Conservation (phyloP, 345 rosid species). For the Euphorbia tirucalli region DNA sequence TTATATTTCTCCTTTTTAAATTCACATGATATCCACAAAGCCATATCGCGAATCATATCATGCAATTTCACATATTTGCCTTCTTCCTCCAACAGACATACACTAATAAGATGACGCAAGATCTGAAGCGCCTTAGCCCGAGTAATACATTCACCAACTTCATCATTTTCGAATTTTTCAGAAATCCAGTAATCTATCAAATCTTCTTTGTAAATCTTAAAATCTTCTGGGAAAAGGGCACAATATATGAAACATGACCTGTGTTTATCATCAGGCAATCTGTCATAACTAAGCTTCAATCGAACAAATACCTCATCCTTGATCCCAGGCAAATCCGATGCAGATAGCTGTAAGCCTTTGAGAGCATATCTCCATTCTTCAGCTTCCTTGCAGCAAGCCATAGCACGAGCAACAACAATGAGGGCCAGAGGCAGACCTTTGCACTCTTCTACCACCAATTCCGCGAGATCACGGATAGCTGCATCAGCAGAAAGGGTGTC, state of each 20-base stretch:
- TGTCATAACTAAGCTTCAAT: constrained; percentile 14
- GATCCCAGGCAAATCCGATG: constrained; percentile 1
- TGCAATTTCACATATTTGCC: constrained; percentile 28
- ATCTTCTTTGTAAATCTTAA: background rate
- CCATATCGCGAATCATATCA: constrained; percentile 38
- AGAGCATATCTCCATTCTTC: constrained; percentile 18
- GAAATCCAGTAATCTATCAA: constrained; percentile 19
- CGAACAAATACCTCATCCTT: background rate
- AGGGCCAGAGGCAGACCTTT: constrained; percentile 22
- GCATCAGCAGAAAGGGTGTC: background rate
- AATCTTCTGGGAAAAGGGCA: constrained; percentile 23
- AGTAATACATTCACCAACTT: background rate
- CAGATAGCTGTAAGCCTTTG: background rate
- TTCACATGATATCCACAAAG: constrained; percentile 32
- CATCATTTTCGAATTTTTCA: constrained; percentile 14
- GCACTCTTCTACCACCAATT: constrained; percentile 1
- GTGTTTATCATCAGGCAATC: background rate
- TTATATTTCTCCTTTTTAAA: constrained; percentile 8
- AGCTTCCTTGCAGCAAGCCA: constrained; percentile 6
- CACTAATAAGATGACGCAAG: background rate
- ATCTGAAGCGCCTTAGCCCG: background rate
- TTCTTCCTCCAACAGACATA: constrained; percentile 25
- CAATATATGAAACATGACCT: constrained; percentile 15
- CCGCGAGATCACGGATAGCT: background rate
- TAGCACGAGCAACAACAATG: constrained; percentile 15